phyloP scores from a whole-genome alignment of 768 basidiomycete species.

The Clitopilus passeckerianus region DNA sequence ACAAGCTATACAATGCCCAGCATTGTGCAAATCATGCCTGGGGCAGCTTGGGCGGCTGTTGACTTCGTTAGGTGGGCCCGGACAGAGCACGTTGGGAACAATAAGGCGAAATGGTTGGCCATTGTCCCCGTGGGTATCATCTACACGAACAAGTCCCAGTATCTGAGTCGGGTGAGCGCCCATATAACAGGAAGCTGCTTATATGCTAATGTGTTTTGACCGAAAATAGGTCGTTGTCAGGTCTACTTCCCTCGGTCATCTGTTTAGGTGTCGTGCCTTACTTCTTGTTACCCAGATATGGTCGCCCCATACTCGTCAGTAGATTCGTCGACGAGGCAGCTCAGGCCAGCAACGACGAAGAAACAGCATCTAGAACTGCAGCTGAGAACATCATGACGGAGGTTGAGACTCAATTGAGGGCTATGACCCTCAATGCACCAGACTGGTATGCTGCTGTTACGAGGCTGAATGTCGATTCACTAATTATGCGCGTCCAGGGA shows the following conservation, averaged over 20 bases:
- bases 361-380: slow-evolving; percentile 33
- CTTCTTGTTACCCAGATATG: slow-evolving; percentile 35
- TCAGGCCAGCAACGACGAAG: slow-evolving; percentile 30
- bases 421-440: slow-evolving; percentile 58
- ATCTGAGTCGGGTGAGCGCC: slow-evolving; percentile 47
- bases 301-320: slow-evolving; percentile 44
- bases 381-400: slow-evolving; percentile 54
- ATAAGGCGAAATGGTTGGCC: slow-evolving; percentile 18
- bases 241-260: too few relatives aligned
- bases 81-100: slow-evolving; percentile 10
- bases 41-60: slow-evolving; percentile 67
- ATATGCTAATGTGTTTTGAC: background rate
- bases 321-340: slow-evolving; percentile 41
- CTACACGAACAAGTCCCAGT: slow-evolving; percentile 66
- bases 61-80: slow-evolving; percentile 49
- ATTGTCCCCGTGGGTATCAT: slow-evolving; percentile 65
- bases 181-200: background rate
- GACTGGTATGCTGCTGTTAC: slow-evolving; percentile 44
- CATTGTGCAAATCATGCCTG: slow-evolving; percentile 51
- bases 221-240: too few relatives aligned
- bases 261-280: background rate
- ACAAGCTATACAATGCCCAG: slow-evolving; percentile 44
- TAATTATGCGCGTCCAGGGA: slow-evolving; percentile 37
- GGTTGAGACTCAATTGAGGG: slow-evolving; percentile 42
- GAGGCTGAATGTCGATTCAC: background rate